These are phyloP conservation scores for Cutaneotrichosporon arboriforme DNA, from an alignment of 1,284 basidiomycete species.

Conservation along the genomic window DNA sequence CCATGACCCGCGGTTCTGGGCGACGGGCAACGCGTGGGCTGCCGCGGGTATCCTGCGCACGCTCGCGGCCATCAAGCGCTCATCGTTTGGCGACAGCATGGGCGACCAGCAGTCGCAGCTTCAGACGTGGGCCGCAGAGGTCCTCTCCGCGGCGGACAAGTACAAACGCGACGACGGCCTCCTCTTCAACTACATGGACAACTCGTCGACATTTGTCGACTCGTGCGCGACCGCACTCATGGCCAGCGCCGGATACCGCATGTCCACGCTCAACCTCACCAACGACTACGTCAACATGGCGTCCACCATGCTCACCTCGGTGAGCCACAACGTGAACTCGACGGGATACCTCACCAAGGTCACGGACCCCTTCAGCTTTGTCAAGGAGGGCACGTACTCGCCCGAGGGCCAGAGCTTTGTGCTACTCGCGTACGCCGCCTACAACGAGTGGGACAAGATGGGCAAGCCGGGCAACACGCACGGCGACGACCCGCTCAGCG, in stretches of 20 bases:
- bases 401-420: slow-evolving; percentile 67
- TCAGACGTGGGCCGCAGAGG: slow-evolving; percentile 50
- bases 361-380: slow-evolving; percentile 61
- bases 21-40: slow-evolving; percentile 53
- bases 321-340: slow-evolving; percentile 37
- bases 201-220: slow-evolving; percentile 63
- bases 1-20: slow-evolving; percentile 38
- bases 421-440: slow-evolving; percentile 63
- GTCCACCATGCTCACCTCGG: slow-evolving; percentile 33
- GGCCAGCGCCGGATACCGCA: slow-evolving; percentile 64
- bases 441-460: slow-evolving; percentile 60
- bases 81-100: slow-evolving; percentile 38
- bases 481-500: slow-evolving; percentile 19
- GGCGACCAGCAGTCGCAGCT: slow-evolving; percentile 45
- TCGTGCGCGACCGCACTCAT: slow-evolving; percentile 68
- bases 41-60: slow-evolving; percentile 52
- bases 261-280: slow-evolving; percentile 45
- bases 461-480: slow-evolving; percentile 53
- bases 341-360: slow-evolving; percentile 65
- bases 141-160: slow-evolving; percentile 45
- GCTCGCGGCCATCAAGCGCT: slow-evolving; percentile 50
- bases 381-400: slow-evolving; percentile 52
- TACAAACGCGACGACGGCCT: slow-evolving; percentile 55
- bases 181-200: slow-evolving; percentile 71
- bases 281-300: slow-evolving; percentile 36